Evolutionary conservation across 2,329 filamentous ascomycete species (phyloP), one percentile per base, ranked within the genome.

Genomic region (Dothideomycetidae sp.): DNA sequence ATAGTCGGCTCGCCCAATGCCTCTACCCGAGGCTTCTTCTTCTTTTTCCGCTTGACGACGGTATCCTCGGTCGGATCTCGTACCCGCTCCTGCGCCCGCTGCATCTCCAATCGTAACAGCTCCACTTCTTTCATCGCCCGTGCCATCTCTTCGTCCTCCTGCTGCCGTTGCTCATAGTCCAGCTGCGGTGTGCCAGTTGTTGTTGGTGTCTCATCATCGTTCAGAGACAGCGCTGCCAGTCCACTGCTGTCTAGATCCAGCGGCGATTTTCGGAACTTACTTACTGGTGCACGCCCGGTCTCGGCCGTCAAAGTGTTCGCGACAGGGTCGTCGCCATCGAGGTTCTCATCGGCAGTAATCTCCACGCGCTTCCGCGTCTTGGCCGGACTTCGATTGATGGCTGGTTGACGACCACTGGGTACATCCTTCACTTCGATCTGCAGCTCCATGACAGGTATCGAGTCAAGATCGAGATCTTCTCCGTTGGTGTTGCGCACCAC

Each of bases 391-490:
- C 33, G 36, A 17, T 14, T 38, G 26, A 18, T 33, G 28, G 11
- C 10, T 11, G 9, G 9, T 5, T 41, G 31, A 18, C 34, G 29
- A 9, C 44, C 42, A 10, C 41, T 29, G 10, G 36, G 39, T 3
- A 28, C 33, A 10, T 47, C 46, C 12, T 46, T 37, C 16, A 46
- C 48, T 26, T 78, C 76, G 5, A 94, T 69, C 44, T 92, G 78
- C 32, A 98, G 68, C 53, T 93, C 77, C 75, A 98, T 90, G 50
- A 98, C 88, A 2, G 90, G 90, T 49, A 98, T 98, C 2, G 83
- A 74, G 57, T 98, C 90, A 30, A 98, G 78, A 53, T 98, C 88
- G 5, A 96, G 63, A 31, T 81, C 79, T 2, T 78, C 75, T 2
- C 77, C 78, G 52, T 88, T 86, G 40, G 74, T 75, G 41, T 68